Evolutionary conservation across 2,329 filamentous ascomycete genomes (phyloP).

Genomic region (Fonsecaea monophora): DNA sequence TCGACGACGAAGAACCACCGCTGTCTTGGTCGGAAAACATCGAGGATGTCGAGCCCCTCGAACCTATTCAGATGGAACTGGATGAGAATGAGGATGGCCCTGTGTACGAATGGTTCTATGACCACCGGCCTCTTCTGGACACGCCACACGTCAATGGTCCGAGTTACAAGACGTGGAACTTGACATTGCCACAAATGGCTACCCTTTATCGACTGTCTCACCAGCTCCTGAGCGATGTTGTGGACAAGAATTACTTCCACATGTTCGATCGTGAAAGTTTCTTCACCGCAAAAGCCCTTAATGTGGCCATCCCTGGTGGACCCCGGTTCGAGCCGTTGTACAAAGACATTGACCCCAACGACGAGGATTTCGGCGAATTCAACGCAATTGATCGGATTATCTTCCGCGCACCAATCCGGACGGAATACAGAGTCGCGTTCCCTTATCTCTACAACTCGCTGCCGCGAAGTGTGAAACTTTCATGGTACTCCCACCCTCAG

Average conservation of each 20-base stretch:
- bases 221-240: slow-evolving; percentile 86
- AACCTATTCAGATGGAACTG: slow-evolving; percentile 98
- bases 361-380: slow-evolving; percentile 99
- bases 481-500: slow-evolving; percentile 94
- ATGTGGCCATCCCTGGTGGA: slow-evolving; percentile 96
- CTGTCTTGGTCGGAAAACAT: slow-evolving; percentile 99
- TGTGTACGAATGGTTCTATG: slow-evolving; percentile 97
- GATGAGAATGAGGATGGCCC: slow-evolving; percentile 91
- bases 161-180: slow-evolving; percentile 95
- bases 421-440: slow-evolving; percentile 92
- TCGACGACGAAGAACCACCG: slow-evolving; percentile 97
- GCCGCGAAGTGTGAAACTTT: slow-evolving; percentile 88
- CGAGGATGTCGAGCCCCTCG: slow-evolving; percentile 94
- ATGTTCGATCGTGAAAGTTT: slow-evolving; percentile 96
- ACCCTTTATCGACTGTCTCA: slow-evolving; percentile 90
- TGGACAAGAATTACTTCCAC: slow-evolving; percentile 97
- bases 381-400: slow-evolving; percentile 99
- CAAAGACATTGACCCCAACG: slow-evolving; percentile 98
- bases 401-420: slow-evolving; percentile 91
- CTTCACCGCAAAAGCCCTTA: slow-evolving; percentile 92
- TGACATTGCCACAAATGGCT: slow-evolving; percentile 93
- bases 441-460: slow-evolving; percentile 96
- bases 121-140: slow-evolving; percentile 87
- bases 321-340: slow-evolving; percentile 96
- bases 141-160: slow-evolving; percentile 94